phyloP scores from a whole-genome alignment of 1,284 basidiomycete species.

The Schizophyllum amplum region DNA sequence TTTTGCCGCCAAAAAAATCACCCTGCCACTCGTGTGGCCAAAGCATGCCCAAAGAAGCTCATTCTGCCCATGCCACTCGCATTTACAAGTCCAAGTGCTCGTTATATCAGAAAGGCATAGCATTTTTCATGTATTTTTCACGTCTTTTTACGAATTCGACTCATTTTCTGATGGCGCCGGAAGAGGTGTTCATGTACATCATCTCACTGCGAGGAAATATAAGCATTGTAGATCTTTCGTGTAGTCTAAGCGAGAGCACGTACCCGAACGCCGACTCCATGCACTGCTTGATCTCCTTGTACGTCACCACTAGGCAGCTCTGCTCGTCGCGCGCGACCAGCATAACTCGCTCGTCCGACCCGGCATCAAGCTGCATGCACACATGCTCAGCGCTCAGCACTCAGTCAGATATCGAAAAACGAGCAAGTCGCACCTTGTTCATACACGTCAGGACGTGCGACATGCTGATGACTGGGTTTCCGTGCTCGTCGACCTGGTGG shows the following conservation, averaged over 20 bases:
- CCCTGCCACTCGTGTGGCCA: too few species aligned
- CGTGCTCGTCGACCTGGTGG: constrained; percentile 90
- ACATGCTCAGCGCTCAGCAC: constrained; percentile 3
- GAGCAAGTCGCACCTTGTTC: constrained; percentile 62
- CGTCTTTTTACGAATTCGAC: constrained; percentile 52
- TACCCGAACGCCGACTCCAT: constrained; percentile 74
- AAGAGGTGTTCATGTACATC: background rate
- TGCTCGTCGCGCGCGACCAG: constrained; percentile 91
- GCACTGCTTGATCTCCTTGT: constrained; percentile 86
- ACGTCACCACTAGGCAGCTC: constrained; percentile 93
- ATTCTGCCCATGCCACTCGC: too few species aligned
- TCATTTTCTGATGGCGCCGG: constrained; percentile 28
- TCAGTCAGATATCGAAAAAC: background rate
- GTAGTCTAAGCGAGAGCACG: constrained; percentile 13
- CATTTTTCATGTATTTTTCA: constrained; percentile 39
- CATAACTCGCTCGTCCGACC: constrained; percentile 92
- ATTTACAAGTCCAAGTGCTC: too few species aligned
- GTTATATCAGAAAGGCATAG: too few species aligned
- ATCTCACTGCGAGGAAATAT: background rate
- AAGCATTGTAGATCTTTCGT: background rate
- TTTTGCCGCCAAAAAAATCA: too few species aligned
- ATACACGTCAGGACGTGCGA: constrained; percentile 86
- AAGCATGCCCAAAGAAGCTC: too few species aligned
- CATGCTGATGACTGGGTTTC: constrained; percentile 85
- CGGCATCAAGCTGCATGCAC: constrained; percentile 76